Conservation (phyloP, 495 filamentous ascomycete genomes). For the Trichoderma virens region DNA sequence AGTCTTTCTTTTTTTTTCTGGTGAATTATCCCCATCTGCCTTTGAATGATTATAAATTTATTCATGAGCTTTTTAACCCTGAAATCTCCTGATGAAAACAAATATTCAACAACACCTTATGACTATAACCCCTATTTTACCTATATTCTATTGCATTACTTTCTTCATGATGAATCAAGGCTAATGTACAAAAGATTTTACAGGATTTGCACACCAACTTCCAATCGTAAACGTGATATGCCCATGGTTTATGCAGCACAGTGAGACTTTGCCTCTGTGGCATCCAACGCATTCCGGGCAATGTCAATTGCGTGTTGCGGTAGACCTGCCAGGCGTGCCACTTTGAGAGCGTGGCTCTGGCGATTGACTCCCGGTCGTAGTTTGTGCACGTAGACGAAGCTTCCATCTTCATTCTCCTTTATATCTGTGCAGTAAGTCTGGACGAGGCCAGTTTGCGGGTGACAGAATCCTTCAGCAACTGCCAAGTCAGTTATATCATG, state of each 20-base stretch:
- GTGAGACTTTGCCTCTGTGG: conserved; percentile 9
- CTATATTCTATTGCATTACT: conserved; percentile 13
- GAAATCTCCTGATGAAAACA: conserved; percentile 37
- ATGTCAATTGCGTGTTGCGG: conserved; percentile 52
- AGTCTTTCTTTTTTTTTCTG: conserved; percentile 24
- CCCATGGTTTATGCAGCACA: neutral
- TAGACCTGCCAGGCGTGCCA: conserved; percentile 77
- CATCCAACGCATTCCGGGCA: conserved; percentile 39
- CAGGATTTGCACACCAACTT: neutral
- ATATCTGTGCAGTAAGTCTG: conserved; percentile 89
- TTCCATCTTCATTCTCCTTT: conserved; percentile 53
- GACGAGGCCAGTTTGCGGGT: conserved; percentile 45
- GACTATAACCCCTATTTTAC: conserved; percentile 22
- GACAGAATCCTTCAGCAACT: conserved; percentile 22
- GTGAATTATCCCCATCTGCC: conserved; percentile 9
- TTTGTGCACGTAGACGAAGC: conserved; percentile 81
- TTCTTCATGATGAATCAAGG: conserved; percentile 21
- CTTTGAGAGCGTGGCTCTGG: conserved; percentile 83
- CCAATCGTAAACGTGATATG: neutral
- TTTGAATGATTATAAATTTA: conserved; percentile 46
- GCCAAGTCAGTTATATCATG: conserved; percentile 73
- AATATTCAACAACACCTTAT: conserved; percentile 39
- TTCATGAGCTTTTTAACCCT: conserved; percentile 53
- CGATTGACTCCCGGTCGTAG: conserved; percentile 76
- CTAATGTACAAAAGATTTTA: conserved; percentile 20